Evolutionary conservation across 371 early-diverging fungal species (phyloP).

Genomic region (Rhizopus sp.): DNA sequence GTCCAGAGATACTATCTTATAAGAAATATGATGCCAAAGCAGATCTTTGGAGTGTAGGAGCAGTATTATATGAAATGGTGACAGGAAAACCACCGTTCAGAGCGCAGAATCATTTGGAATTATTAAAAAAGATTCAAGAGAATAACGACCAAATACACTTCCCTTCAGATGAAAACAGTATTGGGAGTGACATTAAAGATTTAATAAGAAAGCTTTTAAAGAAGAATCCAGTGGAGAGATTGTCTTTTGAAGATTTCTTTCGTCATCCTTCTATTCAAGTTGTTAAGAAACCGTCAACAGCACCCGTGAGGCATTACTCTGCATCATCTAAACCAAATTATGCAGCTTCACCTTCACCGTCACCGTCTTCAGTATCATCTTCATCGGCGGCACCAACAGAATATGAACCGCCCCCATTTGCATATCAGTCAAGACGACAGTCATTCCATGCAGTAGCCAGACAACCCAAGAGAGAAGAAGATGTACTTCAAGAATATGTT

Average conservation of each 20-base stretch:
- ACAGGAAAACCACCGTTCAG: slow-evolving; percentile 90
- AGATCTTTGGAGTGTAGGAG: slow-evolving; percentile 97
- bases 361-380: neutral
- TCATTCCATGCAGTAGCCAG: neutral
- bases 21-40: slow-evolving; percentile 94
- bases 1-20: slow-evolving; percentile 92
- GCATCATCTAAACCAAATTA: no score
- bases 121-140: slow-evolving; percentile 84
- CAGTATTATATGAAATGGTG: slow-evolving; percentile 92
- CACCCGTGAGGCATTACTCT: neutral
- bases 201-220: slow-evolving; percentile 81
- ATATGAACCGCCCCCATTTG: slow-evolving; percentile 42
- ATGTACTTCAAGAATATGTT: slow-evolving; percentile 79
- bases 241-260: slow-evolving; percentile 93
- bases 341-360: no score
- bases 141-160: slow-evolving; percentile 81
- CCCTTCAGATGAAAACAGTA: slow-evolving; percentile 68
- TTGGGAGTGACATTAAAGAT: slow-evolving; percentile 80
- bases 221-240: slow-evolving; percentile 82
- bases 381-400: neutral
- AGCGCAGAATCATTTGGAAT: slow-evolving; percentile 91
- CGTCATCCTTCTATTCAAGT: slow-evolving; percentile 68
- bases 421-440: slow-evolving; percentile 17
- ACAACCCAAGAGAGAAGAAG: slow-evolving; percentile 47
- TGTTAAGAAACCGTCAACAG: neutral